Conservation (phyloP, 2,329 filamentous ascomycete genomes). For the Fusarium acutatum region DNA sequence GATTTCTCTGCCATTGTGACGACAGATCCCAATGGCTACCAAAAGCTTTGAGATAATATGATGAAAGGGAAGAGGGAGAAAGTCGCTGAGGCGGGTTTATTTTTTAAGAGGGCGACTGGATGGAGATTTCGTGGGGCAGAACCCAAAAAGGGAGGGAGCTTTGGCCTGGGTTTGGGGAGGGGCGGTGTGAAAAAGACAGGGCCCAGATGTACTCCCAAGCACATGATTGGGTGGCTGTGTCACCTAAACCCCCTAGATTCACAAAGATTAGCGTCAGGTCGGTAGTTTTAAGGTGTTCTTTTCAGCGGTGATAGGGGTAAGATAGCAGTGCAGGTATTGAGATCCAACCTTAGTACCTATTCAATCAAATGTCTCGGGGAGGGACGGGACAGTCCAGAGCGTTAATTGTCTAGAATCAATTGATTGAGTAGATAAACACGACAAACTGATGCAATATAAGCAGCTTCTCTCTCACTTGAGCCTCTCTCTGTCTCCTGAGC, state of each 20-base stretch:
- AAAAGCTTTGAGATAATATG: conserved; percentile 28
- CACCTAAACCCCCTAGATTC: conserved; percentile 2
- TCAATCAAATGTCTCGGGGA: conserved; percentile 16
- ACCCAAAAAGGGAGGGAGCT: conserved; percentile 28
- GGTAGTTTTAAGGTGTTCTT: conserved; percentile 29
- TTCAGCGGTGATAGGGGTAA: conserved; percentile 17
- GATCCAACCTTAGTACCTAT: too few relatives aligned
- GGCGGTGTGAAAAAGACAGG: conserved; percentile 33
- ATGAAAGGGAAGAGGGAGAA: conserved; percentile 21
- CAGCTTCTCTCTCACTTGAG: not conserved
- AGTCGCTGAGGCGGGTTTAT: conserved; percentile 25
- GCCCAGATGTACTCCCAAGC: not conserved
- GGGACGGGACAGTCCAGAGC: not conserved
- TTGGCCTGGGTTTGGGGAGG: conserved; percentile 22
- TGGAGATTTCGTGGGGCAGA: conserved; percentile 32
- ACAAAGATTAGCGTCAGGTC: conserved; percentile 16
- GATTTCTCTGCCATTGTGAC: conserved; percentile 48
- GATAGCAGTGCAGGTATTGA: not conserved
- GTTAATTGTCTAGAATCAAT: not conserved
- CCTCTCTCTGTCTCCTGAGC: not conserved
- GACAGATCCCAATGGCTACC: conserved; percentile 41
- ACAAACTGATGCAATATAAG: not conserved
- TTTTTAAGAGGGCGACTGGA: conserved; percentile 20
- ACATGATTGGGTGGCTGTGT: conserved; percentile 8
- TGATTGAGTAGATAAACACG: not conserved